Base-by-base conservation (phyloP, 352 stramenopile species). In the Pseudoperonospora humuli region DNA sequence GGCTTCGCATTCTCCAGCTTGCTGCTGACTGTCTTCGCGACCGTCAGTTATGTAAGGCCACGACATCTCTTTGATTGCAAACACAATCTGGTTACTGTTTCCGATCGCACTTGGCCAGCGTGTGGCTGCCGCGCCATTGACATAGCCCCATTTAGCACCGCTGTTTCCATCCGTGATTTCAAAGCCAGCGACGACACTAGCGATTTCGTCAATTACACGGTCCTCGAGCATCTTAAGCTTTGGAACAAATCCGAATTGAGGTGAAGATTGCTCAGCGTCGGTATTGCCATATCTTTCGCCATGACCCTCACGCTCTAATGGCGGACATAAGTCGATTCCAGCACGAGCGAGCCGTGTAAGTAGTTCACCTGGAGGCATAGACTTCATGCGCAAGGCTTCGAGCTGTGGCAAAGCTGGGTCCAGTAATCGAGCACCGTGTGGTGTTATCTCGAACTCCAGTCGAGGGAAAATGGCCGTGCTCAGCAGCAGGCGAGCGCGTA, bases 211-310 rank as follows among this genome's bases (percentile, higher is more conserved):
- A 35, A 84, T 73, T 13, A 88, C 64, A n/a, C 70, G 70, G 15
- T 87, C 74, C 42, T 91, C 75, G n/a, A 88, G 58, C 15, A 58
- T 45, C 15, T 82, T 82, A 5, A 72, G 42, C 49, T 88, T 91
- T 2, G 71, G 62, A 6, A 43, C 57, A 17, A 75, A 72, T 0
- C 53, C 47, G 7, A 67, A 70, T 3, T 54, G 54, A 21, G 50
- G 15, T 18, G 20, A 25, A 21, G 34, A 6, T 38, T 50, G 43
- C 32, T 46, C 53, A 35, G 51, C 43, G 5, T 75, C 57, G 25
- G 71, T 52, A 1, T 72, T 50, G 18, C 28, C 33, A 10, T 38
- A 38, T 32, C 27, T 26, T 39, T 49, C 34, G 6, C 39, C 50
- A 9, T 37, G 29, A 2, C n/a, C 19, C 10, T 51, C 40, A 9